These are phyloP conservation scores for Ascochyta koolunga DNA, from an alignment of 2,329 filamentous ascomycete species.

Conservation along the genomic window DNA sequence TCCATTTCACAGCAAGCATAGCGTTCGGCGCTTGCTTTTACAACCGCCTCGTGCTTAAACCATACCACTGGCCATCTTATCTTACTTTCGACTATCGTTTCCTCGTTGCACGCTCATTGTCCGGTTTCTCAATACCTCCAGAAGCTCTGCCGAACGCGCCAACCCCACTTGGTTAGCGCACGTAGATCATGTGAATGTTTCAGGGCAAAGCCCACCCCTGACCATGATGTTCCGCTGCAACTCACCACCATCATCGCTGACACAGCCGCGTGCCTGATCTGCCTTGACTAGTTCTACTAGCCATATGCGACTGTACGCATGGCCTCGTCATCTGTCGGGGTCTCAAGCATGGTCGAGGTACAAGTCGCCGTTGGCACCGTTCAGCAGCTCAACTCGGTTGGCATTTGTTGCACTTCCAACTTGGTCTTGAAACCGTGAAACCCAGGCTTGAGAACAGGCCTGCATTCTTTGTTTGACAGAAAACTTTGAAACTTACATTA, in stretches of 20 bases:
- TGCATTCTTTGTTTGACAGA: not conserved
- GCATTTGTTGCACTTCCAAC: not conserved
- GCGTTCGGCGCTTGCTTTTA: not conserved
- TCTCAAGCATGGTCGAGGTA: conserved; percentile 7
- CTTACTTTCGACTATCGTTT: not conserved
- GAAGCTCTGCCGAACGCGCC: conserved; percentile 10
- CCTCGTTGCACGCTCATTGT: not conserved
- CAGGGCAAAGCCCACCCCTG: conserved; percentile 1
- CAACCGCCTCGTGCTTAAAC: not conserved
- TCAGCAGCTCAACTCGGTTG: conserved; percentile 1
- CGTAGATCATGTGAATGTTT: conserved; percentile 18
- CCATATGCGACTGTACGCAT: conserved; percentile 14
- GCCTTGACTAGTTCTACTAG: conserved; percentile 9
- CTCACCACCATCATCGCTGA: conserved; percentile 14
- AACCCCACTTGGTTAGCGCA: conserved; percentile 3
- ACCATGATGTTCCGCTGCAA: conserved; percentile 1
- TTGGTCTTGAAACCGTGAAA: not conserved
- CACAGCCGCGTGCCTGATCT: conserved; percentile 15
- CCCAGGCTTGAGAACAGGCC: not conserved
- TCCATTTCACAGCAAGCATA: conserved; percentile 7
- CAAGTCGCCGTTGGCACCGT: conserved; percentile 8
- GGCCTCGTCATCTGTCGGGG: conserved; percentile 13
- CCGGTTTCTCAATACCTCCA: not conserved
- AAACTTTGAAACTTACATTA: not conserved
- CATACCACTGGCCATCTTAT: not conserved